These are phyloP conservation scores for Cryptosporidium xiaoi DNA, from an alignment of 169 alveolate species.

Conservation along the genomic window DNA sequence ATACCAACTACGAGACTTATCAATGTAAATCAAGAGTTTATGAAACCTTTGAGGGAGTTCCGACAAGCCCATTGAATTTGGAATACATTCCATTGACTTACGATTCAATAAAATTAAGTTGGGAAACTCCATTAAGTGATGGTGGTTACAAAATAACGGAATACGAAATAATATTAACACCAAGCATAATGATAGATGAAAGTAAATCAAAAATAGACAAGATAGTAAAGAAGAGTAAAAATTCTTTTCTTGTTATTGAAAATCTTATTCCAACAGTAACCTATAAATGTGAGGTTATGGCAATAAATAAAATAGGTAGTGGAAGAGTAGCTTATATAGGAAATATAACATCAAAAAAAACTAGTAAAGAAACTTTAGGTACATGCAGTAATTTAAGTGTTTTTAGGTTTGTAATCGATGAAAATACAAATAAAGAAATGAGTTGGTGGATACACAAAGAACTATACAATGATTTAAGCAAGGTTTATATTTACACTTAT, in stretches of 20 bases:
- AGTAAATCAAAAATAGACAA: neutral
- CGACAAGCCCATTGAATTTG: constrained; percentile 22
- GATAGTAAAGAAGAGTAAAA: constrained; percentile 4
- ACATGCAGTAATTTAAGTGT: neutral
- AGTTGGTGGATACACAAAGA: neutral
- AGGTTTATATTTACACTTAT: constrained; percentile 17
- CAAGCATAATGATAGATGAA: constrained; percentile 1
- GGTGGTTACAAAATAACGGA: constrained; percentile 38
- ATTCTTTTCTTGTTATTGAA: constrained; percentile 18
- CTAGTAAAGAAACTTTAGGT: neutral
- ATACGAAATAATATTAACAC: constrained; percentile 2
- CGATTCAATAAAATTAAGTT: constrained; percentile 24
- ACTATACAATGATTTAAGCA: neutral
- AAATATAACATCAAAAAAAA: neutral
- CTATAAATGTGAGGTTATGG: constrained; percentile 9
- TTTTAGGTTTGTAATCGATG: constrained; percentile 13
- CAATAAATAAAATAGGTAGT: constrained; percentile 50
- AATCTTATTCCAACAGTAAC: constrained; percentile 17
- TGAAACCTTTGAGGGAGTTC: constrained; percentile 37
- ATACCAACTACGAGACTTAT: constrained; percentile 17
- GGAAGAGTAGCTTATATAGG: constrained; percentile 23
- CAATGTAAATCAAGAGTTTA: constrained; percentile 37
- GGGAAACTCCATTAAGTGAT: constrained; percentile 21
- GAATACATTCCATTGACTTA: constrained; percentile 41
- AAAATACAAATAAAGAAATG: constrained; percentile 16